Conservation (phyloP, 768 basidiomycete genomes). For the Rhodotorula kratochvilovae region DNA sequence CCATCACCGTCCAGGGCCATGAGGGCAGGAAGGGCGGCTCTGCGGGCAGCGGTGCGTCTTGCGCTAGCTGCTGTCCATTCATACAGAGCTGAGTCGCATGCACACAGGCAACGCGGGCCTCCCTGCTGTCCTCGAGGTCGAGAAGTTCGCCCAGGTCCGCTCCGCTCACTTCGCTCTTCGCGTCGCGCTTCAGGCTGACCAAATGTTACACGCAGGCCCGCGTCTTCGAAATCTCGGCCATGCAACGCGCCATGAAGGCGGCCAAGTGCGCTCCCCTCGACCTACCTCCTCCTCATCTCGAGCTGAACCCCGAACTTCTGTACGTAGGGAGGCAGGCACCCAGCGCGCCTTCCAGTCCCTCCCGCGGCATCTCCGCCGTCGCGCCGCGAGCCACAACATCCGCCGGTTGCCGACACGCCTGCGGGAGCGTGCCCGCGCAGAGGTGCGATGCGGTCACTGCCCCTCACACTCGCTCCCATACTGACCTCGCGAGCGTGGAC, state of each 20-base stretch:
- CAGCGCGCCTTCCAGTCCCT: conserved; percentile 72
- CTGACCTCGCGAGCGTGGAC: background rate
- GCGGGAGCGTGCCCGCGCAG: conserved; percentile 71
- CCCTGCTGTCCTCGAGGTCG: conserved; percentile 61
- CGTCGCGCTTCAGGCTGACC: background rate
- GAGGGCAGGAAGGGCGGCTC: conserved; percentile 11
- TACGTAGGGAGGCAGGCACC: conserved; percentile 35
- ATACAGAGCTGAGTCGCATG: background rate
- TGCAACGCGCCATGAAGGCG: conserved; percentile 78
- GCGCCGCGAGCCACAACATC: conserved; percentile 92
- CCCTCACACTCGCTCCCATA: background rate
- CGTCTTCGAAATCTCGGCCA: conserved; percentile 81
- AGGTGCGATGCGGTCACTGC: conserved; percentile 55
- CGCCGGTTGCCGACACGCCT: conserved; percentile 81
- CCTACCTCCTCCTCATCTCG: background rate
- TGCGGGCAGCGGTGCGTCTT: conserved; percentile 9
- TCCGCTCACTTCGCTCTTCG: background rate
- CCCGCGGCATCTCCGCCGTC: conserved; percentile 80
- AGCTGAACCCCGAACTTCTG: background rate
- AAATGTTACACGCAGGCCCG: conserved; percentile 57
- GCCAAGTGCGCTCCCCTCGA: conserved; percentile 56
- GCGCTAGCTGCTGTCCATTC: too few relatives aligned
- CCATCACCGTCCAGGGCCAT: conserved; percentile 19
- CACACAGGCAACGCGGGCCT: conserved; percentile 25
- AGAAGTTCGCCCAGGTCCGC: conserved; percentile 75